Base-by-base conservation (phyloP, 108 stramenopile species). In the Pseudonitzschia multiseries region DNA sequence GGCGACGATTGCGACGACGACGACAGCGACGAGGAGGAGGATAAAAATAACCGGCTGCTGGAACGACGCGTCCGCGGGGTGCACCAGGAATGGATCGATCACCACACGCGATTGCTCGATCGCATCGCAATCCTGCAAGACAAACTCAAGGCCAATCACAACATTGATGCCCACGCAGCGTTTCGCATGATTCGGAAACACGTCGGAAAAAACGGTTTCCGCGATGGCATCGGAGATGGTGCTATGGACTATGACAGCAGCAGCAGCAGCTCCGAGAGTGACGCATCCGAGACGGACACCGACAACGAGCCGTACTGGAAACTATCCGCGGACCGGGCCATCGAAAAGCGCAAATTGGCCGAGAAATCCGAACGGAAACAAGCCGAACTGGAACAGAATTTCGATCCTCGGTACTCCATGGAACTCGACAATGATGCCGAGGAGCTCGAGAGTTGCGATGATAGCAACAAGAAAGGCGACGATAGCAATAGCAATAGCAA, bases 281-380 rank as follows among this genome's bases (percentile, higher is more conserved):
- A 51, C 9, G 10, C 50, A n/a, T 51, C 50, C 50, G 50, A 17
- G 44, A 13, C 44, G 18, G 21, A 36, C 17, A 48, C 13, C 43
- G 44, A 68, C 5, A 68, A 27, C 44, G 27, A 51, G 27, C 48
- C 44, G 27, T 22, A n/a, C 0, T 68, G 68, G 68, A 68, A 68
- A 28, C 20, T 48, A 8, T 15, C 31, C 4, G 68, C 68, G 31
- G 68, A 68, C 68, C 18, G 24, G 21, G 68, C 17, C 2, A 22
- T 68, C 8, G 48, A 1, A 27, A 68, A 51, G 17, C 21, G 50
- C 22, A 48, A 24, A 68, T 28, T 51, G 50, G 12, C 24, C 36
- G 36, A 36, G 6, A 36, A 36, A 59, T 17, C 15, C 22, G 50
- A 51, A 4, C 50, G n/a, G 9, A 17, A n/a, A 36, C 2, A 36